Evolutionary conservation across 2,329 filamentous ascomycete species (phyloP).

Genomic region (Sporothrix dimorphospora): DNA sequence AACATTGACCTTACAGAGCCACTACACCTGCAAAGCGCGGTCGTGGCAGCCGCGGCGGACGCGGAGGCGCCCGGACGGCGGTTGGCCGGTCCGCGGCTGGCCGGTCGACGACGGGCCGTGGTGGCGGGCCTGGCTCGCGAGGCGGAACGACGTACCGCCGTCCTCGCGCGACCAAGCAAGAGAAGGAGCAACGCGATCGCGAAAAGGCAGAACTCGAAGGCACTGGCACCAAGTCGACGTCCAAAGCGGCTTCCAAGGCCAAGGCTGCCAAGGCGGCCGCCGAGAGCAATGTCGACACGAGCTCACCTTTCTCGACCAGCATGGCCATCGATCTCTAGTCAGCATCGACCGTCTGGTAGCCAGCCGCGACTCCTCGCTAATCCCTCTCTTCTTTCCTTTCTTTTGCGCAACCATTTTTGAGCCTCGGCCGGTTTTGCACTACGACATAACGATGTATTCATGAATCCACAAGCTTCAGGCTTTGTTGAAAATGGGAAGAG

Average conservation of each 20-base stretch:
- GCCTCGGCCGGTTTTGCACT: background rate
- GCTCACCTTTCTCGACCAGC: conserved; percentile 29
- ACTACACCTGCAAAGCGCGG: conserved; percentile 75
- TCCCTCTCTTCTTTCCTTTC: background rate
- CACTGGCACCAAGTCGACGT: conserved; percentile 38
- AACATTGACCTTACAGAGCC: conserved; percentile 54
- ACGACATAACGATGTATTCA: conserved; percentile 6
- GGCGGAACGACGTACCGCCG: conserved; percentile 76
- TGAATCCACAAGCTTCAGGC: no score
- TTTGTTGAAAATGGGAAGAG: background rate
- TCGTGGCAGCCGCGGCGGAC: conserved; percentile 51
- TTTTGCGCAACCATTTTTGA: background rate
- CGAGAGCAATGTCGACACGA: conserved; percentile 18
- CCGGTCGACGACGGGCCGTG: conserved; percentile 29
- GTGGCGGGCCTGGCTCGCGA: conserved; percentile 67
- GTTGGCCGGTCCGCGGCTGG: conserved; percentile 59
- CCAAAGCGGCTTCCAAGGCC: conserved; percentile 24
- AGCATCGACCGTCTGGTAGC: background rate
- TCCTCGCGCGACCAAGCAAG: conserved; percentile 82
- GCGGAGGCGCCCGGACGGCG: conserved; percentile 54
- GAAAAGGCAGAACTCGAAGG: conserved; percentile 66
- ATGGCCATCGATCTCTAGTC: conserved; percentile 33
- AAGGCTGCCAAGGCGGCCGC: conserved; percentile 21
- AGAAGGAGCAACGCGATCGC: conserved; percentile 77
- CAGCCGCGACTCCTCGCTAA: background rate